Evolutionary conservation across 495 filamentous ascomycete genomes (phyloP).

Genomic region (Xylaria venustula): DNA sequence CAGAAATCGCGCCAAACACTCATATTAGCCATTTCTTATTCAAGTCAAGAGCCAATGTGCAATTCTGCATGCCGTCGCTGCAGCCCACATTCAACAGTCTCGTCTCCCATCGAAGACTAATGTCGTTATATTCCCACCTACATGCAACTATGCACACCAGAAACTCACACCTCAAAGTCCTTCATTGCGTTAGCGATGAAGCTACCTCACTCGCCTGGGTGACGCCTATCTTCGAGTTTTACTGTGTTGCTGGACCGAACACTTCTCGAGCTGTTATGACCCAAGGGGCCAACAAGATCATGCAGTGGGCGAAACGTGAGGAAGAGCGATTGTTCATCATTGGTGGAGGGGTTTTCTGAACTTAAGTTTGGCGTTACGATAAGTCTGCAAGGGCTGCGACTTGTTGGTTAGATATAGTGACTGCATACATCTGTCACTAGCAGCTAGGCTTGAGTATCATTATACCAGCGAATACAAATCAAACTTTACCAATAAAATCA

Average conservation of each 20-base stretch:
- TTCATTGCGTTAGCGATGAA: conserved; percentile 72
- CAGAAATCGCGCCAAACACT: conserved; percentile 76
- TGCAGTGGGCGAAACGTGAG: conserved; percentile 85
- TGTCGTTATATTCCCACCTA: conserved; percentile 80
- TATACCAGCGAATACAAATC: too few relatives aligned
- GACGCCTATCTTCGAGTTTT: conserved; percentile 87
- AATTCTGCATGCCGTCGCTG: conserved; percentile 88
- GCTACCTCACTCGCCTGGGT: conserved; percentile 83
- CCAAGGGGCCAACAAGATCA: conserved; percentile 80
- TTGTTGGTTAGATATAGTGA: neutral
- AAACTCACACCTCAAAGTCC: conserved; percentile 77
- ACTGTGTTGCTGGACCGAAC: conserved; percentile 83
- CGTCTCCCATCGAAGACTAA: conserved; percentile 68
- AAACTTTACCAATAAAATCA: too few relatives aligned
- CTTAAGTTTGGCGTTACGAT: neutral
- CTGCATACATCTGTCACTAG: neutral
- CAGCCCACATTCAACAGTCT: conserved; percentile 66
- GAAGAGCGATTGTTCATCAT: conserved; percentile 95
- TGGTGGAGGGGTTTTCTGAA: conserved; percentile 73
- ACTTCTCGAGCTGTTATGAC: conserved; percentile 75
- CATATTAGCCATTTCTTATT: conserved; percentile 88
- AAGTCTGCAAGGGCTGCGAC: neutral
- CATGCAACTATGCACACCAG: conserved; percentile 83
- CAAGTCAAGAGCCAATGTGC: conserved; percentile 89
- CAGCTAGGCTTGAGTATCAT: too few relatives aligned